Conservation (phyloP, 176 grass and related monocot genomes). For the Juncus effusus region DNA sequence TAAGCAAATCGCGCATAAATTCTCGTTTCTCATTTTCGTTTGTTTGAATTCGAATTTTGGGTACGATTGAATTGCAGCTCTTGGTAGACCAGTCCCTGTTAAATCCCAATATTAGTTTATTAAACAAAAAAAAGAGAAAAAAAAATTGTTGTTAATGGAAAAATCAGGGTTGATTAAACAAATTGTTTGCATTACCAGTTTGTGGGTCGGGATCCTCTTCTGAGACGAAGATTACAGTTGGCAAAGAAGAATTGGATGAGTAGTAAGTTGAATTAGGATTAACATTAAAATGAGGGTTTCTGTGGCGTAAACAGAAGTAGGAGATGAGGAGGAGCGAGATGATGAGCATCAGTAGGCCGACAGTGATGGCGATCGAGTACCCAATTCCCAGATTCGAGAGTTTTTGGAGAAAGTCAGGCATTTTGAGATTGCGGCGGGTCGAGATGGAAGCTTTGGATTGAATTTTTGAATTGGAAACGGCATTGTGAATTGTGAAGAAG, state of each 20-base stretch:
- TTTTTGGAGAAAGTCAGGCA: conserved; percentile 30
- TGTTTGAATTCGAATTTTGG: conserved; percentile 53
- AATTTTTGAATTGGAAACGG: conserved; percentile 26
- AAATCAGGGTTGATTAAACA: too few species aligned
- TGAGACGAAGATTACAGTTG: conserved; percentile 71
- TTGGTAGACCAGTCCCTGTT: conserved; percentile 41
- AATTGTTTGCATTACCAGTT: too few species aligned
- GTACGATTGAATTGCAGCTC: conserved; percentile 57
- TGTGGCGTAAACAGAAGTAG: conserved; percentile 37
- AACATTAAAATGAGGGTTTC: not conserved
- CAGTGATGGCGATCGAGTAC: conserved; percentile 58
- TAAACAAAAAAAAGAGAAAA: too few species aligned
- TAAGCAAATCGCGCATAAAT: conserved; percentile 77
- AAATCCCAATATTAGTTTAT: too few species aligned
- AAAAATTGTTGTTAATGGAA: too few species aligned
- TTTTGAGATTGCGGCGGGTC: not conserved
- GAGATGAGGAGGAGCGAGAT: conserved; percentile 38
- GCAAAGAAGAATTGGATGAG: conserved; percentile 41
- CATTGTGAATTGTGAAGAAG: conserved; percentile 32
- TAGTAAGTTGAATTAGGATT: conserved; percentile 34
- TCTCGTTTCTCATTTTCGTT: conserved; percentile 16
- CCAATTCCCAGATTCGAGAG: conserved; percentile 48
- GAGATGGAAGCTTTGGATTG: not conserved
- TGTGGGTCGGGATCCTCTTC: conserved; percentile 50
- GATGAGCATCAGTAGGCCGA: conserved; percentile 53